These are phyloP conservation scores for Elaeis guineensis DNA, from an alignment of 176 grass and related monocot genomes.

Conservation along the genomic window DNA sequence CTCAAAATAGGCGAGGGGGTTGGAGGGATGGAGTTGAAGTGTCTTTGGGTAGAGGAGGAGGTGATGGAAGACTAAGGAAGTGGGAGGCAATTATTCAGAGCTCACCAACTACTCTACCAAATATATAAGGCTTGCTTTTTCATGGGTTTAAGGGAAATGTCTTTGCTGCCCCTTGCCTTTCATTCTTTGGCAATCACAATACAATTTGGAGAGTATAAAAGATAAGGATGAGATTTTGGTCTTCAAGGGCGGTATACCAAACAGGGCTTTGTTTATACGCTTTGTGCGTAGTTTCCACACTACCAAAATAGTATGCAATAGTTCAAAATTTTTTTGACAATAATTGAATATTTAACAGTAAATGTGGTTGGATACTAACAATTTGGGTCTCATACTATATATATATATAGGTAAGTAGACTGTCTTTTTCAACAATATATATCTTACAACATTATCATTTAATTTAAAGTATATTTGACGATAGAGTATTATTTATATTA, in stretches of 20 bases:
- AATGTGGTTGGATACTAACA: no score
- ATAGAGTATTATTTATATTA: no score
- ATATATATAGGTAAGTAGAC: no score
- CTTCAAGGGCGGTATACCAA: background rate
- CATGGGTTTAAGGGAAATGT: background rate
- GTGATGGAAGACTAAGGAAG: background rate
- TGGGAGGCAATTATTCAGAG: background rate
- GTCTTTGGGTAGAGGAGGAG: background rate
- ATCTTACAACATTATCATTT: no score
- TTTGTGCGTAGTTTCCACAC: no score
- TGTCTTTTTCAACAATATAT: no score
- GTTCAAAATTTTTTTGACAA: no score
- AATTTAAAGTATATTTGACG: no score
- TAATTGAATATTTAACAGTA: no score
- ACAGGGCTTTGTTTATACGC: background rate
- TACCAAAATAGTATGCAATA: no score
- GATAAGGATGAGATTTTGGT: background rate
- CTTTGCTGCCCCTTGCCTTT: slow-evolving; percentile 3
- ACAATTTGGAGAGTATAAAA: background rate
- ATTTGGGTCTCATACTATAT: no score
- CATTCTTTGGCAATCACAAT: background rate
- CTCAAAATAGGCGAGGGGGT: background rate
- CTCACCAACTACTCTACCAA: slow-evolving; percentile 8
- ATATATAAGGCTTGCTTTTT: background rate
- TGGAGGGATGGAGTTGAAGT: background rate